Base-by-base conservation (phyloP, 2,329 filamentous ascomycete species). In the Pseudocercospora macadamiae region DNA sequence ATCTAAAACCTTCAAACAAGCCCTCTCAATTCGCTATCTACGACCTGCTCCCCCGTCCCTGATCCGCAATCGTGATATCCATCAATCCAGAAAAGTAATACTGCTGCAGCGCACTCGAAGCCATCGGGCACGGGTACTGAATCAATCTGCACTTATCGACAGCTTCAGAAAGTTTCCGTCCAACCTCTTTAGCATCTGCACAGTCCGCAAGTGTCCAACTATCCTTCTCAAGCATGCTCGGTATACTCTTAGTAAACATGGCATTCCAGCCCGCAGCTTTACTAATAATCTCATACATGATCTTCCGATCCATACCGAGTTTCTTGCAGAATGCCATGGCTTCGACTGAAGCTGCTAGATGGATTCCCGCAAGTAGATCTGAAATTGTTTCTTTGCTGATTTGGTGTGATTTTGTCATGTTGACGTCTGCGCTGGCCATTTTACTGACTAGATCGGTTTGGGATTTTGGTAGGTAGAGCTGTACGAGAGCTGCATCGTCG, bases 401-500 rank as follows among this genome's bases (percentile, higher is more conserved):
- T 55, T 72, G 68, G 52, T 71, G 67, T 23, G 68, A 70, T 3
- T 67, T 63, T 26, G 57, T 63, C 68, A 80, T 71, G 53, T 77
- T 73, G 23, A 75, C 70, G 28, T 75, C 72, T 3, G 73, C 70
- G 5, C 68, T 63, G 3, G 71, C 65, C 52, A 73, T 73, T 9
- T 73, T 66, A 4, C 65, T 61, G 6, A 76, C 71, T 4, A 71
- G 60, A 25, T 70, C 70, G 37, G 69, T 64, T 34, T 74, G 68
- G 18, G 68, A 62, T 3, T 67, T 54, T 4, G 71, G 70, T 0
- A 75, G 66, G 72, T 84, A 86, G 51, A 84, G 76, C 53, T 82
- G 81, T 14, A 86, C 81, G 65, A 85, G 75, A 10, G 80, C 78
- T 1, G 82, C 81, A 62, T 86, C 83, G 63, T 85, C 83, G 51